phyloP scores from a whole-genome alignment of 2,329 filamentous ascomycete species.

The Epichloe elymi region DNA sequence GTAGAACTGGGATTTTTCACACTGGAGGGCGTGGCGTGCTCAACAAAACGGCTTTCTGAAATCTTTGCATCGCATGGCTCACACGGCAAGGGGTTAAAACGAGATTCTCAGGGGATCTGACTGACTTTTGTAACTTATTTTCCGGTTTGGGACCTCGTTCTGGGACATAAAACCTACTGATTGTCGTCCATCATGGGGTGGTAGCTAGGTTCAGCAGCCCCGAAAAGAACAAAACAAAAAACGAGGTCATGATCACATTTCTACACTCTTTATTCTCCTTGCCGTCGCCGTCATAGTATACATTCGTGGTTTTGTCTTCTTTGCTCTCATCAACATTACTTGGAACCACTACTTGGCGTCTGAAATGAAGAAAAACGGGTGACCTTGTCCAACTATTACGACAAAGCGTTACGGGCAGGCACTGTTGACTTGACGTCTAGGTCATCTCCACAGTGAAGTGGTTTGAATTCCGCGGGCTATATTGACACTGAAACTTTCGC shows the following conservation, averaged over 20 bases:
- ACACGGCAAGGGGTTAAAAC: slow-evolving; percentile 11
- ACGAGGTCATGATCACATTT: slow-evolving; percentile 25
- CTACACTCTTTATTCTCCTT: too few relatives aligned
- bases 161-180: slow-evolving; percentile 14
- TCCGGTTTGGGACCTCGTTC: slow-evolving; percentile 23
- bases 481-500: too few relatives aligned
- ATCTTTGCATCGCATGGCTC: slow-evolving; percentile 27
- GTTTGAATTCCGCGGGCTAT: too few relatives aligned
- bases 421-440: too few relatives aligned
- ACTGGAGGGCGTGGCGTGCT: slow-evolving; percentile 24
- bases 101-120: slow-evolving; percentile 19
- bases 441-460: too few relatives aligned
- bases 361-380: too few relatives aligned
- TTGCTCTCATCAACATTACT: too few relatives aligned
- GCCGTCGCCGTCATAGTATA: too few relatives aligned
- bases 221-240: slow-evolving; percentile 18
- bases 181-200: slow-evolving; percentile 19
- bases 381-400: too few relatives aligned
- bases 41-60: slow-evolving; percentile 14
- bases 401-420: too few relatives aligned
- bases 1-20: slow-evolving; percentile 2
- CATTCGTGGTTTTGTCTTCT: background rate
- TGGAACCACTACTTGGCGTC: too few relatives aligned
- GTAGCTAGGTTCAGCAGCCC: slow-evolving; percentile 17
- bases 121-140: slow-evolving; percentile 21